Base-by-base conservation (phyloP, 2,329 filamentous ascomycete species). In the Colletotrichum sp. region DNA sequence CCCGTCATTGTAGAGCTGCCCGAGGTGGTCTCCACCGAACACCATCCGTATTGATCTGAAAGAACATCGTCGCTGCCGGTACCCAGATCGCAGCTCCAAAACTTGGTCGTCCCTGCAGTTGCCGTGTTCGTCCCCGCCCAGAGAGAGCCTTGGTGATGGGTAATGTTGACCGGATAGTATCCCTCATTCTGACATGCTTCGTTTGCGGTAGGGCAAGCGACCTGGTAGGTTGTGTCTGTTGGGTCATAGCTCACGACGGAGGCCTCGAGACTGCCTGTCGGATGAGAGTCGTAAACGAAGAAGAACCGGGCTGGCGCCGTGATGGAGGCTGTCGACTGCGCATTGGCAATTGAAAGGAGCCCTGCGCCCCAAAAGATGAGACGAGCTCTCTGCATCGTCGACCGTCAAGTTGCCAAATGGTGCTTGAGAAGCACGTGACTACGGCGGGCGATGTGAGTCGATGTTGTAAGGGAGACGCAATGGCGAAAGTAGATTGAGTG, bases 111-210 rank as follows among this genome's bases (percentile, higher is more conserved):
- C 24, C 63, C 70, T 15, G 69, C 63, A 10, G 70, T 75, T 32
- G 30, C 73, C 63, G 70, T 75, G 55, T 76, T 76, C 5, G 57
- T 64, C n/a, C 70, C 70, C 32, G 43, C 16, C 70, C 69, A 75
- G 43, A 60, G 57, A 8, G 70, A 76, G 8, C 64, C 74, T 13
- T 36, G 18, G 7, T 43, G 24, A 16, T 74, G 64, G 57, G 65
- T 69, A 26, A 76, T 21, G 24, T 67, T 43, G 6, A 57, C 74
- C 38, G 74, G 70, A 58, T 66, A 76, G 64, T 74, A 74, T 26
- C 71, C 48, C 18, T 73, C 70, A 24, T 69, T 52, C 24, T 52
- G 8, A 58, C 70, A 74, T 16, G 64, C 74, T 16, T 43, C 57
- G 34, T 73, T 52, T 26, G 55, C 70, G 10, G 63, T 64, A 38